Conservation (phyloP, 257 asterid genomes). For the Solanum piurae region DNA sequence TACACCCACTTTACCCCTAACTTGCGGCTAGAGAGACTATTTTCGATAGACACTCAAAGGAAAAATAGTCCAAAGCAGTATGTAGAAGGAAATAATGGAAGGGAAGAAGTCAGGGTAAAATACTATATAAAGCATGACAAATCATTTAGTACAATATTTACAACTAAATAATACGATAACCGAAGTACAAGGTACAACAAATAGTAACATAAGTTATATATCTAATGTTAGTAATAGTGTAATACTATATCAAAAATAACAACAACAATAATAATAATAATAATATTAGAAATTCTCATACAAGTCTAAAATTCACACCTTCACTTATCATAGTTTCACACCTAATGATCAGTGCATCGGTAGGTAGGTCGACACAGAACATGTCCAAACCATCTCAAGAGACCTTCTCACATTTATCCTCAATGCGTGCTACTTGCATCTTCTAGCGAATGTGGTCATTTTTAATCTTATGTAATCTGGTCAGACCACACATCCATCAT, state of each 20-base stretch:
- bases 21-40: neutral
- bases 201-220: neutral
- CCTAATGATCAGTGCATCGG: neutral
- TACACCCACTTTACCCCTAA: neutral
- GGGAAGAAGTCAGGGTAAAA: neutral
- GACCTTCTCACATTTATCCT: neutral
- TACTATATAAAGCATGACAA: neutral
- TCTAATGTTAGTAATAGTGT: neutral
- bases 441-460: neutral
- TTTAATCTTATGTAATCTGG: neutral
- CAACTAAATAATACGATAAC: no score
- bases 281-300: neutral
- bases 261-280: neutral
- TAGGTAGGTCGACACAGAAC: neutral
- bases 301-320: neutral
- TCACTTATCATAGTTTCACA: neutral
- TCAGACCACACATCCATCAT: neutral
- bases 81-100: neutral
- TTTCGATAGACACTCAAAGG: neutral
- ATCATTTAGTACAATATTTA: neutral
- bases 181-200: neutral
- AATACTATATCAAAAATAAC: neutral
- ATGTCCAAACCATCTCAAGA: neutral
- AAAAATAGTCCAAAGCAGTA: neutral
- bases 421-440: neutral